These are phyloP conservation scores for Pythium myriotylum DNA, from an alignment of 352 stramenopile genomes.

Conservation along the genomic window DNA sequence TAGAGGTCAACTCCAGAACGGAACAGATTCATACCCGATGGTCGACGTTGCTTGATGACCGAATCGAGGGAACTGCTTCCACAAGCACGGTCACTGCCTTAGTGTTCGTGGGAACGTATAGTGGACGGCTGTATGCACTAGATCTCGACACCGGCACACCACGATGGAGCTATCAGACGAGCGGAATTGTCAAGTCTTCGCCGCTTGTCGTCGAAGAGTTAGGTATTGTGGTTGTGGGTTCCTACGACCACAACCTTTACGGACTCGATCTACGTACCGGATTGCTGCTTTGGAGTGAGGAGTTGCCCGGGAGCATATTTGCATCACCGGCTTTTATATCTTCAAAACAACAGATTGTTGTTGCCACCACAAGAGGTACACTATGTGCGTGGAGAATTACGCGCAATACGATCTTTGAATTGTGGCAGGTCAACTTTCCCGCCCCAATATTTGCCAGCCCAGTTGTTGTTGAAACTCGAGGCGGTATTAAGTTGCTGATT, in stretches of 20 bases:
- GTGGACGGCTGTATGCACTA: constrained; percentile 48
- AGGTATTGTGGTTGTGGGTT: constrained; percentile 44
- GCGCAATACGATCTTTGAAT: background rate
- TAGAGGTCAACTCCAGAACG: constrained; percentile 32
- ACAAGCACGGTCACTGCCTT: constrained; percentile 34
- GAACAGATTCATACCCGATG: constrained; percentile 32
- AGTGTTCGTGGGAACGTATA: constrained; percentile 61
- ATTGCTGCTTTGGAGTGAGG: constrained; percentile 26
- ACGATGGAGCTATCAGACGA: constrained; percentile 39
- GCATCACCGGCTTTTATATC: constrained; percentile 40
- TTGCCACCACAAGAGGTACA: constrained; percentile 44
- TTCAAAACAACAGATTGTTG: constrained; percentile 31
- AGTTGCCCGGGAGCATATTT: constrained; percentile 52
- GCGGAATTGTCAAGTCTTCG: constrained; percentile 50
- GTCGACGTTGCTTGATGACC: constrained; percentile 48
- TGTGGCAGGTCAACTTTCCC: constrained; percentile 27
- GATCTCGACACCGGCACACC: constrained; percentile 32
- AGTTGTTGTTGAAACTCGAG: background rate
- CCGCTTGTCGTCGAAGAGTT: constrained; percentile 46
- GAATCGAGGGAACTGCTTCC: constrained; percentile 56
- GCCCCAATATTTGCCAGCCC: constrained; percentile 62
- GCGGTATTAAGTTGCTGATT: constrained; percentile 33
- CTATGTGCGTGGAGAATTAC: constrained; percentile 10
- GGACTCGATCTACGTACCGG: constrained; percentile 34
- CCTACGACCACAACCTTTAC: constrained; percentile 57